A percentile compares a stretch with the other conserved stretches of the same genome.
phyloP scores from a whole-genome alignment of 2,329 filamentous ascomycete species.

The Rugonectria rugulosa region DNA sequence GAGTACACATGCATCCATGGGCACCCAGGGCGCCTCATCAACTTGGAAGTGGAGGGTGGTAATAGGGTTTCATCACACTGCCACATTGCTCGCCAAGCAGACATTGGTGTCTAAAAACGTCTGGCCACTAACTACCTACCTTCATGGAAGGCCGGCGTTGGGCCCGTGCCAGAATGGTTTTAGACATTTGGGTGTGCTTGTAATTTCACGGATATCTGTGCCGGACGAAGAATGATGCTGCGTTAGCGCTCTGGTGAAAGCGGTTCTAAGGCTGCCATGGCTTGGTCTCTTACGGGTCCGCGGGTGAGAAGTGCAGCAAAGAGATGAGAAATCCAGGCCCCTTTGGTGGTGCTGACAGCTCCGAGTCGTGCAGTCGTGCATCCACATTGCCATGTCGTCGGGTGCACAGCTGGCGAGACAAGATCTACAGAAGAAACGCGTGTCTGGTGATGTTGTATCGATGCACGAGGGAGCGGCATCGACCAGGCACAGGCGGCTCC shows the following conservation, averaged over 20 bases:
- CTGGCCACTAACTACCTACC: background rate
- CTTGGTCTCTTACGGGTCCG: background rate
- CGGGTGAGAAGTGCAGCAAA: background rate
- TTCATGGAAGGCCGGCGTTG: conserved; percentile 1
- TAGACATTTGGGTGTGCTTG: background rate
- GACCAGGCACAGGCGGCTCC: too few species aligned
- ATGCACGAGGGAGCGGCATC: too few species aligned
- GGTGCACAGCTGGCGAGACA: too few species aligned
- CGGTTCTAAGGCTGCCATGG: too few species aligned
- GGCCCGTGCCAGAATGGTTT: background rate
- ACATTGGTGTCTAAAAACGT: conserved; percentile 12
- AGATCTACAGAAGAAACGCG: too few species aligned
- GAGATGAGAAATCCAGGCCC: too few species aligned
- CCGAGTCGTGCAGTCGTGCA: background rate
- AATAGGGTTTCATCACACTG: conserved; percentile 30
- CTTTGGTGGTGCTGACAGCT: background rate
- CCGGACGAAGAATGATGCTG: too few species aligned
- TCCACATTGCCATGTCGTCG: too few species aligned
- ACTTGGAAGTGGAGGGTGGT: background rate
- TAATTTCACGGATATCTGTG: background rate
- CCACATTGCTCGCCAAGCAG: conserved; percentile 11
- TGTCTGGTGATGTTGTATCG: too few species aligned
- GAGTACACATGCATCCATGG: too few species aligned
- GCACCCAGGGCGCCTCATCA: too few species aligned
- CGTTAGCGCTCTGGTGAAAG: too few species aligned